Base-by-base conservation (phyloP, 1,139 yeast genomes). In the Pneumocystis murina region DNA sequence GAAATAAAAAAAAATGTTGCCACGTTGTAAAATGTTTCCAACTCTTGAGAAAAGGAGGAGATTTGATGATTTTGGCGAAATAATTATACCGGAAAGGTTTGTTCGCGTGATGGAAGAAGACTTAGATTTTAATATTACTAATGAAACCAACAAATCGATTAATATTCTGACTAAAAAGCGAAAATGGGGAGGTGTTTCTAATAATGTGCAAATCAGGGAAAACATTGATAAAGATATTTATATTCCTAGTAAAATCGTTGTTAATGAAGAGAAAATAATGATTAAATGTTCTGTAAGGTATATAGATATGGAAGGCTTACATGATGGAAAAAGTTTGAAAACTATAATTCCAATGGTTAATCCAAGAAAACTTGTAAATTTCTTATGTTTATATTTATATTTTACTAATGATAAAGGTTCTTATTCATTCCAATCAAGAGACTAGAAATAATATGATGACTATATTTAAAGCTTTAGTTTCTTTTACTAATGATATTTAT, bases 61-160 rank as follows among this genome's bases (percentile, higher is more conserved):
- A 68, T 77, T 80, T 62, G 97, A 91, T 72, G 98, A 91, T 70
- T 91, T 90, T 72, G 97, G 97, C 33, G 85, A 83, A 66, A 75
- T 84, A 1, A 81, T 87, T 39, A 82, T 84, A 64, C 77, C 77
- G 54, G 82, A 84, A 55, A 87, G 86, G 69, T 88, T 85, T 70
- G 80, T 81, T 64, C 80, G 79, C 68, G 63, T 62, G 14, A 61
- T 61, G 33, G 61, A 60, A 43, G 67, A 65, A 8, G 65, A 35
- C 7, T 38, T 38, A 30, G 60, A 58, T 10, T 20, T 40, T 12
- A 38, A 38, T 38, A 30, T 40, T 38, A 40, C 24, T 28, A 58
- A 38, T 10, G 43, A 58, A 58, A 24, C 30, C 10, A 58, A 63
- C 20, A 58, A 59, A 28, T 61, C 60, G 20, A 64, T 61, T 17